These are phyloP conservation scores for Cruciata laevipes DNA, from an alignment of 257 asterid species.

Conservation along the genomic window DNA sequence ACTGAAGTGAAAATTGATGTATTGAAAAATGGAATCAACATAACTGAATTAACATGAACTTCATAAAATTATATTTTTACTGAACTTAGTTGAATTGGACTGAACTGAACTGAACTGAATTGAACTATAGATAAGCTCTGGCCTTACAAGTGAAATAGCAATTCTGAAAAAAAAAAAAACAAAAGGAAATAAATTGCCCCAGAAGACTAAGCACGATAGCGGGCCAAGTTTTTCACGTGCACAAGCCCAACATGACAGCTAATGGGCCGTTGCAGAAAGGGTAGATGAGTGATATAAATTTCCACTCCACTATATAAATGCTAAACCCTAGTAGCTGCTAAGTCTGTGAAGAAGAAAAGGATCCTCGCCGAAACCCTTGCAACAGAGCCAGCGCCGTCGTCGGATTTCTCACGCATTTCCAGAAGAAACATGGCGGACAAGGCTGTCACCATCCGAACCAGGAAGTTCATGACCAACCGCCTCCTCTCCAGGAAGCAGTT, in stretches of 20 bases:
- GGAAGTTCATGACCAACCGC: conserved; percentile 90
- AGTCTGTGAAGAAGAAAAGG: background rate
- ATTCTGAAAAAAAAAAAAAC: too few species aligned
- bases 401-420: background rate
- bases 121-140: too few species aligned
- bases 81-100: too few species aligned
- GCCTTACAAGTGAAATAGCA: too few species aligned
- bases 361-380: conserved; percentile 7
- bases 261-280: background rate
- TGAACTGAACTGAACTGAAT: too few species aligned
- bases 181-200: background rate
- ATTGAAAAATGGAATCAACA: too few species aligned
- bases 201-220: background rate
- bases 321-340: background rate
- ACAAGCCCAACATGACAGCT: background rate
- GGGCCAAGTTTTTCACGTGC: background rate
- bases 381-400: background rate
- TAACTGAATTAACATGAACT: too few species aligned
- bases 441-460: conserved; percentile 78
- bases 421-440: conserved; percentile 81
- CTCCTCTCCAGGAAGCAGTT: conserved; percentile 86
- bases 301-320: background rate
- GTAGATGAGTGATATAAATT: background rate
- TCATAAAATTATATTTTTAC: too few species aligned
- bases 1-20: too few species aligned